Base-by-base conservation (phyloP, 768 basidiomycete species). In the Candolleomyces eurysporus region DNA sequence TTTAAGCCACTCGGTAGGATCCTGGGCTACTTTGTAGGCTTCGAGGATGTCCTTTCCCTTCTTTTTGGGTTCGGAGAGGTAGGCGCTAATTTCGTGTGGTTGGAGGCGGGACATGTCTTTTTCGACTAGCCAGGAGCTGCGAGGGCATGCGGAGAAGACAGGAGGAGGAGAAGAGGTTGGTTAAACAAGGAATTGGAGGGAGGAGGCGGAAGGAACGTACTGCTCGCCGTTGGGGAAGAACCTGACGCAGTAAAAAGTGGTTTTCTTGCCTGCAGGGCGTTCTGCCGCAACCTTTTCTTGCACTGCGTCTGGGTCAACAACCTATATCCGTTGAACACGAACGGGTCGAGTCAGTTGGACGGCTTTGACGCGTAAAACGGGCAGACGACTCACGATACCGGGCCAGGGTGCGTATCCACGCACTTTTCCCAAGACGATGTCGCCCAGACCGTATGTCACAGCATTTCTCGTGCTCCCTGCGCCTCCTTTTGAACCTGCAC, bases 341-440 rank as follows among this genome's bases (percentile, higher is more conserved):
- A 60, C 46, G 26, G 49, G 11, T 26, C 26, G 50, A 60, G 57
- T 65, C 62, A 67, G 58, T 63, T 60, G 63, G 61, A 30, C 5
- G 53, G 64, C 64, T 53, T 66, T 48, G 63, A 65, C 69, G 64
- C 61, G 61, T 56, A 61, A 57, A 63, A 60, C 26, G 2, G 60
- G 51, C 61, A 56, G 61, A 69, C 64, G 61, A 84, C 92, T 76
- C 71, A 96, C 96, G 79, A 92, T 90, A 72, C 87, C 93, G 58
- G 95, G 97, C 97, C 97, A 99, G 4, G 91, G 83, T 2, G 97
- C 94, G 78, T 81, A 98, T 10, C 96, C 97, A 78, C 92, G 92
- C 72, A 99, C 78, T 80, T 96, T 96, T 26, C 85, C 94, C 63
- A 98, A 85, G 43, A 98, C 94, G 66, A 94, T 80, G 69, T 98